Percentiles rank a stretch among this genome's conserved stretches.
Conservation (phyloP, 2,329 filamentous ascomycete genomes). For the Diaporthe sp. region DNA sequence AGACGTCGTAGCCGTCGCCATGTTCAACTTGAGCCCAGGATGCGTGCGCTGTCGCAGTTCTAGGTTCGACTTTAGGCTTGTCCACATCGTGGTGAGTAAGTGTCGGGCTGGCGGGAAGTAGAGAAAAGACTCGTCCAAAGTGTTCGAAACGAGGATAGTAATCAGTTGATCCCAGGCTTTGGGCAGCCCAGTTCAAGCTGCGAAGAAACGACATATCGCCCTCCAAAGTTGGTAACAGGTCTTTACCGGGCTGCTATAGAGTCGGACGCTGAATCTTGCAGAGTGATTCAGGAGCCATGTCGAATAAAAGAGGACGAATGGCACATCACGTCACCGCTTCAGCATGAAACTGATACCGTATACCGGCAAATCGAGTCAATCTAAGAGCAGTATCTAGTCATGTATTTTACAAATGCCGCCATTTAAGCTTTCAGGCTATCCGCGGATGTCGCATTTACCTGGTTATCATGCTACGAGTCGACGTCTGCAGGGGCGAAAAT, state of each 20-base stretch:
- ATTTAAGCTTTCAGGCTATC: constrained; percentile 7
- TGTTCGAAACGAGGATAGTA: constrained; percentile 18
- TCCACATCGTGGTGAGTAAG: neutral
- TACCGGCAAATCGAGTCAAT: neutral
- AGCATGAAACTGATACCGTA: neutral
- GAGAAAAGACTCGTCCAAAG: constrained; percentile 2
- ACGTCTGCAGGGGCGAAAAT: neutral
- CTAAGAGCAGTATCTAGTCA: neutral
- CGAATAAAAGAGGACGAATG: neutral
- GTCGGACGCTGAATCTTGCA: neutral
- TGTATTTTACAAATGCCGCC: neutral
- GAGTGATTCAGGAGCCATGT: neutral
- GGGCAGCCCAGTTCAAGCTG: constrained; percentile 15
- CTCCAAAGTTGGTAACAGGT: neutral
- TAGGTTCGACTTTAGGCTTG: neutral
- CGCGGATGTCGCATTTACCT: neutral
- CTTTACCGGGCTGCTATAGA: neutral
- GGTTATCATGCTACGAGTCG: constrained; percentile 12
- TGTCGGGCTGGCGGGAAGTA: neutral
- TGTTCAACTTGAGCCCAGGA: neutral
- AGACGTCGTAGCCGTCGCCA: neutral
- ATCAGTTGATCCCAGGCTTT: neutral
- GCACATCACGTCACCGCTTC: neutral
- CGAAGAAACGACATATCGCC: constrained; percentile 1
- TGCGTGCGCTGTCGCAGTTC: neutral